phyloP scores from a whole-genome alignment of 169 alveolate genomes.

The Plasmodium relictum region DNA sequence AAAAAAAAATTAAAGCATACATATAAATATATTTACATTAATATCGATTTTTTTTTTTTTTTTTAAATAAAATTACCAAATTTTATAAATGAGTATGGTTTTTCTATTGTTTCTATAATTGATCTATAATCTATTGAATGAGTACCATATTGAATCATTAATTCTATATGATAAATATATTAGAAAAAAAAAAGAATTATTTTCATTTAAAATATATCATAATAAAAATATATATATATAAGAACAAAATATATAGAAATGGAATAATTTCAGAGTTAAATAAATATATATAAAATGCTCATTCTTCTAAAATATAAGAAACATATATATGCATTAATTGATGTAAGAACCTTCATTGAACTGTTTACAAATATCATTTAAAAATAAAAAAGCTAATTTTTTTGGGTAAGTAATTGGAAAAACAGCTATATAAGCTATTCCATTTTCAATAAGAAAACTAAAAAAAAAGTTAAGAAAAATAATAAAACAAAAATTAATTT shows the following conservation, averaged over 20 bases:
- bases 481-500: not conserved
- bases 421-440: conserved; percentile 84
- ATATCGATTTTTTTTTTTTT: not conserved
- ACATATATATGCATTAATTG: not conserved
- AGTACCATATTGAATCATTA: conserved; percentile 78
- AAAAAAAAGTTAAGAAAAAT: conserved; percentile 25
- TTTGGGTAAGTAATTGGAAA: conserved; percentile 81
- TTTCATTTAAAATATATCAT: not conserved
- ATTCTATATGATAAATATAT: conserved; percentile 42
- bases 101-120: conserved; percentile 79
- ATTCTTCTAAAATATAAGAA: not conserved
- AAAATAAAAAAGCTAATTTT: conserved; percentile 82
- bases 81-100: conserved; percentile 85
- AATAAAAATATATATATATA: not conserved
- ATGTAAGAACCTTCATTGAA: conserved; percentile 76
- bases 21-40: not conserved
- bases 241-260: not conserved
- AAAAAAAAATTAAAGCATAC: not conserved
- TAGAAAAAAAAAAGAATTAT: not conserved
- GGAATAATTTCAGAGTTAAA: not conserved
- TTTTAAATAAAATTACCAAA: conserved; percentile 78
- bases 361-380: conserved; percentile 84
- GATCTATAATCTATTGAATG: conserved; percentile 77
- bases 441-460: conserved; percentile 85
- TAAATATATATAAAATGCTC: not conserved